phyloP scores from a whole-genome alignment of 495 filamentous ascomycete genomes.

The Chaetomium fimeti region DNA sequence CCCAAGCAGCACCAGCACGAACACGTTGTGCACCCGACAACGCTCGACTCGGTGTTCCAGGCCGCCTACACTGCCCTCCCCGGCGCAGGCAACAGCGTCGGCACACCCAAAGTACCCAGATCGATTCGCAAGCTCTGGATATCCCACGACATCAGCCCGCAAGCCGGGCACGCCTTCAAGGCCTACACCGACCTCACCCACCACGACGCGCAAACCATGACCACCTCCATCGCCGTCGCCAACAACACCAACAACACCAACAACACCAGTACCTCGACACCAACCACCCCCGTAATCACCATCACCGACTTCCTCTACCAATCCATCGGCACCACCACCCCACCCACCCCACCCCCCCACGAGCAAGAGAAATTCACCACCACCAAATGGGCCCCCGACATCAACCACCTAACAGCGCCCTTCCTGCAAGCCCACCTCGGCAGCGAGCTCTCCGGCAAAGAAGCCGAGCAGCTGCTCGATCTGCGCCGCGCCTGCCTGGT shows the following conservation, averaged over 20 bases:
- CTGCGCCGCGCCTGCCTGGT: slow-evolving; percentile 33
- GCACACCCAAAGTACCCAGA: slow-evolving; percentile 28
- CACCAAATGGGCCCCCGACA: slow-evolving; percentile 33
- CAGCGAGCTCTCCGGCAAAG: slow-evolving; percentile 24
- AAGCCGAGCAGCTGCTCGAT: slow-evolving; percentile 30
- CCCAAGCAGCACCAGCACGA: slow-evolving; percentile 42
- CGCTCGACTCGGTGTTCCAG: slow-evolving; percentile 45
- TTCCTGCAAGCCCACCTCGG: slow-evolving; percentile 28
- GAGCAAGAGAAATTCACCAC: slow-evolving; percentile 29
- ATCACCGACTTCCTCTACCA: slow-evolving; percentile 31
- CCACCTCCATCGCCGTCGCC: slow-evolving; percentile 24
- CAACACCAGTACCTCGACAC: not conserved
- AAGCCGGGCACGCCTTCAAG: slow-evolving; percentile 25
- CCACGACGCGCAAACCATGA: slow-evolving; percentile 27
- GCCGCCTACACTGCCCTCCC: slow-evolving; percentile 32
- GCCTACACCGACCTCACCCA: slow-evolving; percentile 28
- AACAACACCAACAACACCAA: slow-evolving; percentile 1
- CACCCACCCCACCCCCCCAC: slow-evolving; percentile 12
- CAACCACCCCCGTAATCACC: slow-evolving; percentile 26
- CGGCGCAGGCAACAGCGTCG: slow-evolving; percentile 18
- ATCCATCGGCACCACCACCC: slow-evolving; percentile 28
- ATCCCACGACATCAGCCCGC: slow-evolving; percentile 21
- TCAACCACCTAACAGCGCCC: slow-evolving; percentile 25
- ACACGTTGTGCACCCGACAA: slow-evolving; percentile 52
- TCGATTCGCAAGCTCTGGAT: slow-evolving; percentile 33